Conservation (phyloP, 441 rosid species). For the Populus hybrid region DNA sequence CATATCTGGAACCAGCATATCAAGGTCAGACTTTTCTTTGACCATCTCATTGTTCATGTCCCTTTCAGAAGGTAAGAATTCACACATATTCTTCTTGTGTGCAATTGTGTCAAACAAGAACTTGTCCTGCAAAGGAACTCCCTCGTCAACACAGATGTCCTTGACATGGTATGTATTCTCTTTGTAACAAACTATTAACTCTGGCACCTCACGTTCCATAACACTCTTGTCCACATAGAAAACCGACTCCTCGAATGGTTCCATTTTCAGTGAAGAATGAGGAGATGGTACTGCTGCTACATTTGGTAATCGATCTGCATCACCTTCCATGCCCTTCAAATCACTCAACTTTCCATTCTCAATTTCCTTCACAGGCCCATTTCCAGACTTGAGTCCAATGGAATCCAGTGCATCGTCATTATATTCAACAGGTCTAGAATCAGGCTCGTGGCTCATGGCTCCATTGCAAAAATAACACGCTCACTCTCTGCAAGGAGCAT, state of each 20-base stretch:
- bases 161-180: conserved; percentile 56
- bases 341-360: conserved; percentile 18
- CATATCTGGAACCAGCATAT: conserved; percentile 15
- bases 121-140: conserved; percentile 52
- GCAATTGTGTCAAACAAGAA: conserved; percentile 43
- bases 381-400: conserved; percentile 26
- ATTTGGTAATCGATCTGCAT: conserved; percentile 15
- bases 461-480: conserved; percentile 31
- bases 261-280: conserved; percentile 21
- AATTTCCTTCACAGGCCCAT: conserved; percentile 29
- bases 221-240: conserved; percentile 54
- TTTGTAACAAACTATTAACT: conserved; percentile 60
- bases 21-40: conserved; percentile 16
- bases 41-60: conserved; percentile 12
- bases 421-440: conserved; percentile 34
- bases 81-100: conserved; percentile 20
- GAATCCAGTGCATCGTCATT: conserved; percentile 33
- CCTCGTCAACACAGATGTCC: conserved; percentile 79
- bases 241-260: conserved; percentile 35
- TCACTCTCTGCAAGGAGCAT: conserved; percentile 45
- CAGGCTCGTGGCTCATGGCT: conserved; percentile 29
- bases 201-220: conserved; percentile 53
- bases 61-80: conserved; percentile 25
- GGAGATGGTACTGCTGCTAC: conserved; percentile 18
- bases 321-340: conserved; percentile 27